phyloP scores from a whole-genome alignment of 768 basidiomycete genomes.

The Lactifluus rugatus region DNA sequence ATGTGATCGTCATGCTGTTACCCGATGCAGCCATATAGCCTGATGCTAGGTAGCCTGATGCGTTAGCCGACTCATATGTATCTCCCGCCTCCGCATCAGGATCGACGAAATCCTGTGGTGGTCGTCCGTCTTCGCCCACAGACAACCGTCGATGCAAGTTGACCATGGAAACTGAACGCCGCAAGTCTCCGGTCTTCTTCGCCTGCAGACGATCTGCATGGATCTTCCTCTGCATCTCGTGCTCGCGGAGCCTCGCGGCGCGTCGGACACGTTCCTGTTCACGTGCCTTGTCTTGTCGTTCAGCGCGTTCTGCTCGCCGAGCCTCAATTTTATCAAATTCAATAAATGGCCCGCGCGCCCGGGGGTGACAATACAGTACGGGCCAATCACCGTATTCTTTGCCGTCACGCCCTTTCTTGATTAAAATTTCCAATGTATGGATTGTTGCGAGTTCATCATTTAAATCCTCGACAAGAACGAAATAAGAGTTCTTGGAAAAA shows the following conservation, averaged over 20 bases:
- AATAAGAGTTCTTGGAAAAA: slow-evolving; percentile 65
- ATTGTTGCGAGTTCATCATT: slow-evolving; percentile 77
- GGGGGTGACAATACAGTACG: slow-evolving; percentile 66
- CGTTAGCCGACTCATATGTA: slow-evolving; percentile 43
- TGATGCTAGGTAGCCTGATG: slow-evolving; percentile 63
- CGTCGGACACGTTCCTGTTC: slow-evolving; percentile 30
- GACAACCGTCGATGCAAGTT: slow-evolving; percentile 54
- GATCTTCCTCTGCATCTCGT: slow-evolving; percentile 23
- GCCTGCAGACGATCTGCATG: slow-evolving; percentile 23
- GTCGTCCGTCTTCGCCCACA: slow-evolving; percentile 28
- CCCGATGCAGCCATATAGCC: slow-evolving; percentile 86
- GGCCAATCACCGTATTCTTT: slow-evolving; percentile 67
- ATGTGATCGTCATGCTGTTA: slow-evolving; percentile 89
- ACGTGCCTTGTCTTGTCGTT: slow-evolving; percentile 34
- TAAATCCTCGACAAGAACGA: slow-evolving; percentile 88
- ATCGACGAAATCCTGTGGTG: slow-evolving; percentile 34
- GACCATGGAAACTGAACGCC: slow-evolving; percentile 67
- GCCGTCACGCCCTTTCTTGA: slow-evolving; percentile 42
- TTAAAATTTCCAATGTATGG: slow-evolving; percentile 70
- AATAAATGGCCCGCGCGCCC: slow-evolving; percentile 63
- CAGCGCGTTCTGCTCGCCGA: slow-evolving; percentile 32
- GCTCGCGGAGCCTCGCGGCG: slow-evolving; percentile 22
- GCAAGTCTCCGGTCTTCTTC: slow-evolving; percentile 44
- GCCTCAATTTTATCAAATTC: slow-evolving; percentile 69
- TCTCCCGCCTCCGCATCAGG: slow-evolving; percentile 33